Base-by-base conservation (phyloP, 2,329 filamentous ascomycete genomes). In the Trichoderma citrinoviride region DNA sequence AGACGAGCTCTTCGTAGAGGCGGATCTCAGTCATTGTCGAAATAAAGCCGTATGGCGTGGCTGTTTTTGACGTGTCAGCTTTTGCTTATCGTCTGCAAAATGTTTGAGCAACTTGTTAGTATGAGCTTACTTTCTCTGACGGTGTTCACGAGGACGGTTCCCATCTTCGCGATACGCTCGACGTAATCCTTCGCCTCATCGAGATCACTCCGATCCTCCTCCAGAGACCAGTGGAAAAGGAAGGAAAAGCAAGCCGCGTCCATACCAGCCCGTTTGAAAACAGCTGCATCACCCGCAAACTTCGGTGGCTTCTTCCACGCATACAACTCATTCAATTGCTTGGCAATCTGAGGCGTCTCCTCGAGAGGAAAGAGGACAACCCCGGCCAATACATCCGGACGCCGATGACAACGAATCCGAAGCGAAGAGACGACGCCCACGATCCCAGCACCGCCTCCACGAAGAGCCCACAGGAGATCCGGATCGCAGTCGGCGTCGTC, bases 361-460 rank as follows among this genome's bases (percentile, higher is more conserved):
- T 44, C 25, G 29, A 41, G 40, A 5, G 64, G 49, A 21, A 63
- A 66, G 5, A 33, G 14, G 14, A 66, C 29, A 37, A 40, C 33
- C 7, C 64, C 64, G 3, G 49, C 64, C 5, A 63, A 43, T n/a
- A 29, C 41, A 14, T n/a, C 41, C 7, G 64, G 49, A 10, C 61
- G 40, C 15, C 66, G 66, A 15, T 72, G 72, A 1, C 71, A 69
- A 54, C 72, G 73, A 67, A 74, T 65, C 0, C 67, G 71, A 21
- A 73, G 46, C 50, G 71, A 70, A 2, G 71, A 69, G 23, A 74
- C 67, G 5, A 71, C 67, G 1, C 73, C 73, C 44, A 76, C 68
- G n/a, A 60, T 68, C 17, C 67, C 68, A 17, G 61, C 53, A 7
- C 73, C 74, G 1, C 68, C 70, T 14, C 73, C 73, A 5, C 73